phyloP scores from a whole-genome alignment of 352 stramenopile genomes.

The Globisporangium polare region DNA sequence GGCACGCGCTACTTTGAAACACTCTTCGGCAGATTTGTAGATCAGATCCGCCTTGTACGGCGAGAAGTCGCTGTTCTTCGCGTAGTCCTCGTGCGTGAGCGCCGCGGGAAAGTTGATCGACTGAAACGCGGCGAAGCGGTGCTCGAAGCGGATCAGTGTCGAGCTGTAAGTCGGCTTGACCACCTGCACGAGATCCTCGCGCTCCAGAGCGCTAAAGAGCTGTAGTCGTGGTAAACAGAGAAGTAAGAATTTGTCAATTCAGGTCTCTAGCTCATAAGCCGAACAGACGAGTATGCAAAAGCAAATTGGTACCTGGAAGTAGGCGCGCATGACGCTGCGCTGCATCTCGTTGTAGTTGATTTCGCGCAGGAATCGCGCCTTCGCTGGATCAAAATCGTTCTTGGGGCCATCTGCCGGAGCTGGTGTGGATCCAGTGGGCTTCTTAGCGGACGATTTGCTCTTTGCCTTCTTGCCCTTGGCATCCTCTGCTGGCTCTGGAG shows the following conservation, averaged over 20 bases:
- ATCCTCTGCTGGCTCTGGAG: not conserved
- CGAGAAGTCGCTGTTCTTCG: constrained; percentile 80
- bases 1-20: constrained; percentile 63
- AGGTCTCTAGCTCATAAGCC: not conserved
- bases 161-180: constrained; percentile 58
- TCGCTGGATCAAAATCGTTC: constrained; percentile 34
- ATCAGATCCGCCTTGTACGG: constrained; percentile 66
- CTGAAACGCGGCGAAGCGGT: constrained; percentile 76
- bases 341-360: constrained; percentile 80
- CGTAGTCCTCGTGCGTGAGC: constrained; percentile 67
- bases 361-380: constrained; percentile 62
- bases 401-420: not conserved
- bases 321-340: constrained; percentile 68
- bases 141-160: constrained; percentile 64
- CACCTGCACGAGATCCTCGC: constrained; percentile 49
- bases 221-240: constrained; percentile 6
- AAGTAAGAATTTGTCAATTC: not conserved
- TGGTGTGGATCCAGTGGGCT: constrained; percentile 4
- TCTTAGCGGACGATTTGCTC: constrained; percentile 28
- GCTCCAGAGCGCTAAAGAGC: constrained; percentile 65
- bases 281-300: too few relatives aligned
- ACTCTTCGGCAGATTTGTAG: constrained; percentile 83
- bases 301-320: constrained; percentile 61
- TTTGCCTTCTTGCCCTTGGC: constrained; percentile 12
- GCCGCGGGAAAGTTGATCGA: constrained; percentile 65